A percentile compares a stretch with the other conserved stretches of the same genome.
These are phyloP conservation scores for Rhizoclosmatium globosum DNA, from an alignment of 192 early-diverging fungal genomes.

Conservation along the genomic window DNA sequence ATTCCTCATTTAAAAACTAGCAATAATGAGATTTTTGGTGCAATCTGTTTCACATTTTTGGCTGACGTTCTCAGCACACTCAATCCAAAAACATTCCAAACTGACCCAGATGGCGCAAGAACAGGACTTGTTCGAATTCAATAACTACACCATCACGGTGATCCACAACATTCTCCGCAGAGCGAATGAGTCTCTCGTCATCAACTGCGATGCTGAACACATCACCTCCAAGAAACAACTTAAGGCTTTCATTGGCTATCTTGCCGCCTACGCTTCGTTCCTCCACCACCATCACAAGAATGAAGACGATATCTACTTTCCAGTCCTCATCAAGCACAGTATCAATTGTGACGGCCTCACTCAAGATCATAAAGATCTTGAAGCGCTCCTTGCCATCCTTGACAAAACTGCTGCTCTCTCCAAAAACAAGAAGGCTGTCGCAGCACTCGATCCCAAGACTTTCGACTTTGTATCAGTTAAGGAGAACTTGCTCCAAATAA, in stretches of 20 bases:
- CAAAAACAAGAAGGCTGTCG: neutral
- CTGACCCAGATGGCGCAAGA: neutral
- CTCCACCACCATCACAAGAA: slow-evolving; percentile 21
- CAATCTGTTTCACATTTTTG: neutral
- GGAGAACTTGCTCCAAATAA: neutral
- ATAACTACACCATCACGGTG: neutral
- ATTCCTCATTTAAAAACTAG: neutral
- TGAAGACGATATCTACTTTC: slow-evolving; percentile 22
- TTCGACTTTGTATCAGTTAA: slow-evolving; percentile 19
- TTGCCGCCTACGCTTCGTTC: neutral
- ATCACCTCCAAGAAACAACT: neutral
- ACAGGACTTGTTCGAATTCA: slow-evolving; percentile 11
- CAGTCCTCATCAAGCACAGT: neutral
- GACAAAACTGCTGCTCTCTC: neutral
- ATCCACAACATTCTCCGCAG: slow-evolving; percentile 19
- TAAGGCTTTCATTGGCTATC: slow-evolving; percentile 9
- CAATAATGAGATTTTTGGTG: neutral
- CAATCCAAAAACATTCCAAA: neutral
- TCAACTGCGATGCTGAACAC: neutral
- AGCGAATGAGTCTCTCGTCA: neutral
- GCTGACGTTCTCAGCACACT: neutral
- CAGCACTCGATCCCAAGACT: neutral
- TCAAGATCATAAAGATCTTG: slow-evolving; percentile 4
- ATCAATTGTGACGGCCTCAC: neutral
- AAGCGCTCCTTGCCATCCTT: neutral